phyloP scores from a whole-genome alignment of 2,329 filamentous ascomycete genomes.

The Trichoderma lentiforme region DNA sequence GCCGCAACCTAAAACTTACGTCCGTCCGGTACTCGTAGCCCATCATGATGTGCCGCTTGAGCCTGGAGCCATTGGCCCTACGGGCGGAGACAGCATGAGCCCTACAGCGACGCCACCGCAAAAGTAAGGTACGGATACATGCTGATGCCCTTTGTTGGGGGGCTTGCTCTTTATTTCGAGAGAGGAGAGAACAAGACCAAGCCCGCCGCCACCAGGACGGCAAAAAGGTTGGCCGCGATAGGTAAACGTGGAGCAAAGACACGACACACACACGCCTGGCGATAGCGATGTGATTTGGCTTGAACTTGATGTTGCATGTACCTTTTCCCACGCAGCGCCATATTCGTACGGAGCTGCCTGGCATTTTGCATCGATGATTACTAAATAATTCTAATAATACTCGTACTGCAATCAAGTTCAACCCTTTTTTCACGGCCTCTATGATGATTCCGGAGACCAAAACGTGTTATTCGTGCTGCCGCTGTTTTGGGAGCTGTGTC shows the following conservation, averaged over 20 bases:
- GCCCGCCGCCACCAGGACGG: background rate
- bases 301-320: background rate
- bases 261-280: background rate
- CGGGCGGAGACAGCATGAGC: constrained; percentile 12
- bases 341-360: background rate
- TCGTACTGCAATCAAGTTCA: background rate
- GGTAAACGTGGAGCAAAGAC: background rate
- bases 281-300: background rate
- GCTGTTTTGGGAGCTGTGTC: background rate
- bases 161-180: background rate
- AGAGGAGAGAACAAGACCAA: background rate
- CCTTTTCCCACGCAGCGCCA: background rate
- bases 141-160: background rate
- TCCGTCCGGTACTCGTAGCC: constrained; percentile 4
- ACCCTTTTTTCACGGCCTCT: background rate
- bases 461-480: background rate
- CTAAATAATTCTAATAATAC: background rate
- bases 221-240: background rate
- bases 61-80: constrained; percentile 14
- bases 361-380: background rate
- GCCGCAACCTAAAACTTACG: constrained; percentile 8
- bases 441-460: background rate
- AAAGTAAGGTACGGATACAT: background rate
- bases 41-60: constrained; percentile 14
- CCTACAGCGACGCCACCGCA: constrained; percentile 12